phyloP scores from a whole-genome alignment of 2,329 filamentous ascomycete species.

The Aspergillus melleus region DNA sequence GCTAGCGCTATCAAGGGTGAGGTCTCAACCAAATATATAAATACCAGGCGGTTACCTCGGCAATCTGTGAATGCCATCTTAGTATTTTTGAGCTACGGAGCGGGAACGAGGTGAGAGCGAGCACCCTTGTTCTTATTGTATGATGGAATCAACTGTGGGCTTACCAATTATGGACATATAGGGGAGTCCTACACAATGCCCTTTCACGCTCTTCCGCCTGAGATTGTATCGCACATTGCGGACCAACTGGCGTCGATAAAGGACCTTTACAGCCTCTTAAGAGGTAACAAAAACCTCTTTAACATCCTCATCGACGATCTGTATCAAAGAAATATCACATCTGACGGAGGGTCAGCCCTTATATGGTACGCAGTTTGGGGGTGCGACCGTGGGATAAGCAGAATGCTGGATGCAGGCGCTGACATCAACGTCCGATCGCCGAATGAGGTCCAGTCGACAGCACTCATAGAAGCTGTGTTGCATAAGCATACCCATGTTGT shows the following conservation, averaged over 20 bases:
- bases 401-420: not conserved
- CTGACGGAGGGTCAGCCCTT: not conserved
- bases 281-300: not conserved
- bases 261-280: not conserved
- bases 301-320: not conserved
- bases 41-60: too few relatives aligned
- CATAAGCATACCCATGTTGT: not conserved
- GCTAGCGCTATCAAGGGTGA: too few relatives aligned
- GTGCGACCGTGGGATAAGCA: not conserved
- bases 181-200: not conserved
- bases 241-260: not conserved
- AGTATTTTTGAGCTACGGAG: too few relatives aligned
- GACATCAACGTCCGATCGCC: not conserved
- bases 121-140: too few relatives aligned
- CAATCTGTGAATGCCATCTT: too few relatives aligned
- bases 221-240: not conserved
- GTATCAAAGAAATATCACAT: not conserved
- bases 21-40: too few relatives aligned
- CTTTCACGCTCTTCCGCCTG: not conserved
- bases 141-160: too few relatives aligned
- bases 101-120: too few relatives aligned
- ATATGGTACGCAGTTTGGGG: not conserved
- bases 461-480: not conserved
- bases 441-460: not conserved
- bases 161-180: too few relatives aligned